phyloP scores from a whole-genome alignment of 2,329 filamentous ascomycete genomes.

The Pseudogymnoascus sp. region DNA sequence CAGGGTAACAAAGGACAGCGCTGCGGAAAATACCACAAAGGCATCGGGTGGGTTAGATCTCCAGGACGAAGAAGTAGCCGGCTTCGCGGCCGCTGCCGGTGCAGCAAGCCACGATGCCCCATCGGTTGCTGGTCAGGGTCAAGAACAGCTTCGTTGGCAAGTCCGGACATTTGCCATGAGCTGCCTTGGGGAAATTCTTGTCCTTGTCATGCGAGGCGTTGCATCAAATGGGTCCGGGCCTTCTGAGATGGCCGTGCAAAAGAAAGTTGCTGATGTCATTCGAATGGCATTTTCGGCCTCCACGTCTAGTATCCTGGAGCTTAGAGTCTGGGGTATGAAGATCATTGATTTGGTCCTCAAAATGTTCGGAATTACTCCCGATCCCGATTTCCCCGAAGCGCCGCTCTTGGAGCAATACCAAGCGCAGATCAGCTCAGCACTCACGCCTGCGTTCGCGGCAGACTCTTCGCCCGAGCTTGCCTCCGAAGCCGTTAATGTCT shows the following conservation, averaged over 20 bases:
- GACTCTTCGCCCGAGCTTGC: constrained; percentile 95
- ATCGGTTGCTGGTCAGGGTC: constrained; percentile 48
- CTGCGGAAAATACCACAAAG: constrained; percentile 37
- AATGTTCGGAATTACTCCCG: constrained; percentile 90
- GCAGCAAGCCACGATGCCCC: constrained; percentile 50
- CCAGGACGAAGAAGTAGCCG: constrained; percentile 92
- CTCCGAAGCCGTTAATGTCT: constrained; percentile 93
- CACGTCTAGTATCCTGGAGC: constrained; percentile 81
- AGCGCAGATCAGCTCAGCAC: constrained; percentile 90
- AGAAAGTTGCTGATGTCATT: constrained; percentile 82
- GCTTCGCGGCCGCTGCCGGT: constrained; percentile 70
- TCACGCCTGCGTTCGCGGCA: constrained; percentile 90
- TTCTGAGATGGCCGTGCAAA: constrained; percentile 71
- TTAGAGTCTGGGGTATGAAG: constrained; percentile 83
- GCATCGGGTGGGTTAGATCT: constrained; percentile 60
- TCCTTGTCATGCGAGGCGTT: constrained; percentile 69
- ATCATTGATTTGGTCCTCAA: constrained; percentile 91
- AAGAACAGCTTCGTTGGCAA: constrained; percentile 91
- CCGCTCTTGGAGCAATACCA: constrained; percentile 97
- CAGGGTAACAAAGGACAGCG: constrained; percentile 53
- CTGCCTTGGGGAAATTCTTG: constrained; percentile 75
- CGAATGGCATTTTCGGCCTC: constrained; percentile 96
- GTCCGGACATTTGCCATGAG: constrained; percentile 90
- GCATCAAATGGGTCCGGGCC: constrained; percentile 69
- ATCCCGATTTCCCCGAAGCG: constrained; percentile 95